These are phyloP conservation scores for Collybiopsis luxurians DNA, from an alignment of 768 basidiomycete species.

Conservation along the genomic window DNA sequence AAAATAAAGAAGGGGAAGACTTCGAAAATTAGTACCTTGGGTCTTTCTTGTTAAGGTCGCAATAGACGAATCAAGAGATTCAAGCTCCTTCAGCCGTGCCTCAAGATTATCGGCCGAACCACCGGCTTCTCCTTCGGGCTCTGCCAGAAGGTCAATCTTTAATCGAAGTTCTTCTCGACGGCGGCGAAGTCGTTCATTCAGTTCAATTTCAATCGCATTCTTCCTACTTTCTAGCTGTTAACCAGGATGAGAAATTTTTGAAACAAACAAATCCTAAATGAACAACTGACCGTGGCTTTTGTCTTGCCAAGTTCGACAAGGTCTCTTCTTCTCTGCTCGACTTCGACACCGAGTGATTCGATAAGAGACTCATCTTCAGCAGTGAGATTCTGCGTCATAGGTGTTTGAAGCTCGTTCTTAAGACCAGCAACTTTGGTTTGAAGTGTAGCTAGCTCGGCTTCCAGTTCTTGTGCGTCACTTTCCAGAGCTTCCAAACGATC, in stretches of 20 bases:
- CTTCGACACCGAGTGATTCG: slow-evolving; percentile 66
- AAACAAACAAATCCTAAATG: neutral
- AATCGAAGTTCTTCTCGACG: slow-evolving; percentile 73
- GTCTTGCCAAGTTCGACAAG: slow-evolving; percentile 65
- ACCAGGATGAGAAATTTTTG: slow-evolving; percentile 3
- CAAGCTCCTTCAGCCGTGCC: slow-evolving; percentile 65
- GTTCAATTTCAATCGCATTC: slow-evolving; percentile 85
- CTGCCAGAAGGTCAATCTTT: slow-evolving; percentile 76
- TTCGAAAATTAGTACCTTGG: slow-evolving; percentile 49
- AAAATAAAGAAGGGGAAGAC: neutral
- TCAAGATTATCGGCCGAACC: slow-evolving; percentile 68
- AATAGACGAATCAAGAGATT: slow-evolving; percentile 64
- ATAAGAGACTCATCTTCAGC: slow-evolving; percentile 68
- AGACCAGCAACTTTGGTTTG: slow-evolving; percentile 63
- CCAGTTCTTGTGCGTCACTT: slow-evolving; percentile 64
- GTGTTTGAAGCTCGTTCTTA: slow-evolving; percentile 65
- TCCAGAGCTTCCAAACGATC: slow-evolving; percentile 64
- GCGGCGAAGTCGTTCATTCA: slow-evolving; percentile 84
- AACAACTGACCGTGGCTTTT: slow-evolving; percentile 60
- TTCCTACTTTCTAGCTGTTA: slow-evolving; percentile 69
- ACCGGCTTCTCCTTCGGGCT: slow-evolving; percentile 50
- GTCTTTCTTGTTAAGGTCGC: slow-evolving; percentile 58
- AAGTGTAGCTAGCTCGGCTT: slow-evolving; percentile 65
- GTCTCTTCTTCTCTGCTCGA: slow-evolving; percentile 70
- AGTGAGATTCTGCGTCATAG: slow-evolving; percentile 73